Base-by-base conservation (phyloP, 2,329 filamentous ascomycete genomes). In the Blastomyces silverae region DNA sequence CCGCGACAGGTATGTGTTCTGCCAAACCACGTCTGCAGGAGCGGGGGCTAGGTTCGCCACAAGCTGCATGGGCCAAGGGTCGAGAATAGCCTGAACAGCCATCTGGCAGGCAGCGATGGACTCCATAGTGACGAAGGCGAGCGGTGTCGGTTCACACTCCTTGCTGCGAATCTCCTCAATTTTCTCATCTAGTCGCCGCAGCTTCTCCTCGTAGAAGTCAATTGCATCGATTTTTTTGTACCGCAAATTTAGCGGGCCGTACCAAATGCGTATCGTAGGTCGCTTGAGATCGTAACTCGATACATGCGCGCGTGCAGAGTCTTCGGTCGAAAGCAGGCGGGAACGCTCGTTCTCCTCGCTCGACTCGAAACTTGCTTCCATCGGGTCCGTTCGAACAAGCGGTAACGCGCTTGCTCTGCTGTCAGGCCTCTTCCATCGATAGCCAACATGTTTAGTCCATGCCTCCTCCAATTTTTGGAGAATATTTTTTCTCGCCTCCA, bases 81-180 rank as follows among this genome's bases (percentile, higher is more conserved):
- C 93, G 63, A 99, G 86, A 13, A 96, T 88, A 3, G 94, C 92
- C 77, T 99, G 94, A 55, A 96, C 91, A 31, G 92, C 91, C 92
- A 97, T 96, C 79, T 99, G 94, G 68, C 85, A 86, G 25, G 92
- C 89, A 17, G 92, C 90, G 61, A 96, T 94, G 3, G 91, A 94
- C 78, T 97, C 91, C 91, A 99, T 95, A 0, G 94, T 97, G 50
- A 99, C 90, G 75, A 99, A 97, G 0, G 95, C 95, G 66, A 95
- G 84, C 60, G 93, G 89, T 0, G 88, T 92, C 0, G 94, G 83
- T 6, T 83, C 79, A 71, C 92, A 97, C 3, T 89, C 84, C 74
- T 90, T 90, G 71, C 86, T 85, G 37, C 94, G 86, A 13, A 91
- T 85, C 8, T 78, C 77, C 8, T 78, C 76, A 61, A 99, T 91